Base-by-base conservation (phyloP, 1,139 yeast genomes). In the Dujonia santamariae region DNA sequence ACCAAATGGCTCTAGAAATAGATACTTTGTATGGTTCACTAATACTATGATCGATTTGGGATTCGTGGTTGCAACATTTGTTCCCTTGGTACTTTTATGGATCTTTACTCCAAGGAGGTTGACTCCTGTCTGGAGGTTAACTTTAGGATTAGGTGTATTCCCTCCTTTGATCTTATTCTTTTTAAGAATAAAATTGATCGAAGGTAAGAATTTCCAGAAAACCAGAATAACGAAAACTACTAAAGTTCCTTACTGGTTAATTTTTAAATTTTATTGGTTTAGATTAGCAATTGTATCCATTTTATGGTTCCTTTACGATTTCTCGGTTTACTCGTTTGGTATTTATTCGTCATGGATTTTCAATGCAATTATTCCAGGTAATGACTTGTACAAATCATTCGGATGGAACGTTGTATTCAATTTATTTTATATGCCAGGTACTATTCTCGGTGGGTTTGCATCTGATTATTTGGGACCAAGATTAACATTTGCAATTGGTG, bases 361-460 rank as follows among this genome's bases (percentile, higher is more conserved):
- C 44, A 65, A 69, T 23, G 57, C 63, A 29, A 63, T 86, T 39
- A 75, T 85, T 40, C 79, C 85, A 19, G 79, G 70, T 34, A 73
- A 72, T 29, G 76, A 80, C 47, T 59, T 86, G 42, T 81, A 82
- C 61, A 75, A 80, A 55, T 74, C 84, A 17, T 86, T 87, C 62
- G 97, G 97, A 34, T 90, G 97, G 97, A 85, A 84, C 56, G 85
- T 85, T 41, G 92, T 90, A 4, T 75, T 90, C 51, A 87, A 86
- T 59, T 67, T 85, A 51, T 90, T 90, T 59, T 88, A 90, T 59
- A 63, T 90, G 27, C 97, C 97, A 11, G 97, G 97, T 45, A 73
- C 96, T 2, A 75, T 87, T 53, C 56, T 83, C 16, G 97, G 97
- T 52, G 96, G 95, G 8, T 54, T 75, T 34, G 63, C 78, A 28